Evolutionary conservation across 805 yeast genomes (phyloP).

Genomic region (Cyberlindnera bimundalis): DNA sequence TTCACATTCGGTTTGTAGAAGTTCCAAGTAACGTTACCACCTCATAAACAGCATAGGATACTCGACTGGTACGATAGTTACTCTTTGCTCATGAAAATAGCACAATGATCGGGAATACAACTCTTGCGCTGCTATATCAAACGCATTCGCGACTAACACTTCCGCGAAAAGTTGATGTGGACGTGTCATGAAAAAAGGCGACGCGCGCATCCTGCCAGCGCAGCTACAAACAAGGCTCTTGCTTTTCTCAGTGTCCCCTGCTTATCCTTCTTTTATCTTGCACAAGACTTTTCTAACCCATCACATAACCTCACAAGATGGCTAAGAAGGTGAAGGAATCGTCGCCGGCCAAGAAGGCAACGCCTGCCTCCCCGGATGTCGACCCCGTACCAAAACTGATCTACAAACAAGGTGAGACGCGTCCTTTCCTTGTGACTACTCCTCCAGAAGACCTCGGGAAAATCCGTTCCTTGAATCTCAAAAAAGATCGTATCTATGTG

Average conservation of each 20-base stretch:
- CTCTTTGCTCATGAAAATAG: too few species aligned
- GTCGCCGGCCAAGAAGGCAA: neutral
- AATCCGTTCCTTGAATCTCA: constrained; percentile 38
- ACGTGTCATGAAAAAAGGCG: constrained; percentile 14
- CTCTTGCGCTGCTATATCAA: neutral
- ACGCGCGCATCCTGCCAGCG: constrained; percentile 2
- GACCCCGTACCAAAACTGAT: constrained; percentile 45
- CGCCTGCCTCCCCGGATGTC: constrained; percentile 3
- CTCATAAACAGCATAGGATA: too few species aligned
- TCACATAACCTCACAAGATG: constrained; percentile 12
- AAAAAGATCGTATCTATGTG: constrained; percentile 39
- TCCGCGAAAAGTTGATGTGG: constrained; percentile 7
- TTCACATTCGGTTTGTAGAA: too few species aligned
- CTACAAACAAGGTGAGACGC: constrained; percentile 45
- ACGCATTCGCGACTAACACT: neutral
- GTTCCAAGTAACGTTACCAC: too few species aligned
- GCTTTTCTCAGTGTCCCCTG: neutral
- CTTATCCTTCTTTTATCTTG: neutral
- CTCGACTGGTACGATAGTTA: too few species aligned
- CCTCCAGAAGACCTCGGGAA: constrained; percentile 40
- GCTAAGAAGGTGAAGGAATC: constrained; percentile 18
- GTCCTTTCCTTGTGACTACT: constrained; percentile 53
- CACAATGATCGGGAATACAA: too few species aligned
- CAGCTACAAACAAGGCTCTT: neutral
- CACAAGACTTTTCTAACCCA: neutral